phyloP scores from a whole-genome alignment of 805 yeast species.

The Barnettozyma botsteinii region DNA sequence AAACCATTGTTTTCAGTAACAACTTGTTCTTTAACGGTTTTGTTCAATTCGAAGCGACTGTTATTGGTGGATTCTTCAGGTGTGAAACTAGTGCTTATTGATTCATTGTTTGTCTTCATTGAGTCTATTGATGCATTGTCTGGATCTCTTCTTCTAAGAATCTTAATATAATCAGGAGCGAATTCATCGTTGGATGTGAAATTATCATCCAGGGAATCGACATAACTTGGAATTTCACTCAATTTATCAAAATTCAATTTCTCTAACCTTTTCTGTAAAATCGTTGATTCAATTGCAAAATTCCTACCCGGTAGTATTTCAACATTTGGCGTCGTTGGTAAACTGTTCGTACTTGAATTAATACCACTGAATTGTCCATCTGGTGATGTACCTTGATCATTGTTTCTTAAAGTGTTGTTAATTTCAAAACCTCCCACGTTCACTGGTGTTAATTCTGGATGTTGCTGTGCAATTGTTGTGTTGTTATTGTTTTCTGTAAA shows the following conservation, averaged over 20 bases:
- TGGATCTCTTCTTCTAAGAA: background rate
- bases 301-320: background rate
- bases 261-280: constrained; percentile 8
- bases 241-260: constrained; percentile 33
- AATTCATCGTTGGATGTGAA: constrained; percentile 35
- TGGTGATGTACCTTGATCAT: background rate
- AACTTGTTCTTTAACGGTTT: too few species aligned
- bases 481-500: constrained; percentile 16
- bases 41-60: too few species aligned
- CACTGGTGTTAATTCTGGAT: background rate
- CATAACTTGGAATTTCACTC: constrained; percentile 71
- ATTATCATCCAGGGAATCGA: constrained; percentile 55
- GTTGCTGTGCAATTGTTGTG: background rate
- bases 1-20: too few species aligned
- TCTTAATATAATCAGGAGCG: constrained; percentile 52
- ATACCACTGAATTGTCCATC: background rate
- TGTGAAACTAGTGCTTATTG: too few species aligned
- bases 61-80: too few species aligned
- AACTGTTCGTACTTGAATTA: background rate
- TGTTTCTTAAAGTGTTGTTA: too few species aligned
- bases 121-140: background rate
- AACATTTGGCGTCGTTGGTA: background rate
- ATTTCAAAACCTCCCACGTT: constrained; percentile 5
- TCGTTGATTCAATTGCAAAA: background rate
- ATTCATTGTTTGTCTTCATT: background rate